Evolutionary conservation across 345 rosid genomes (phyloP).

Genomic region (Gossypium australe): DNA sequence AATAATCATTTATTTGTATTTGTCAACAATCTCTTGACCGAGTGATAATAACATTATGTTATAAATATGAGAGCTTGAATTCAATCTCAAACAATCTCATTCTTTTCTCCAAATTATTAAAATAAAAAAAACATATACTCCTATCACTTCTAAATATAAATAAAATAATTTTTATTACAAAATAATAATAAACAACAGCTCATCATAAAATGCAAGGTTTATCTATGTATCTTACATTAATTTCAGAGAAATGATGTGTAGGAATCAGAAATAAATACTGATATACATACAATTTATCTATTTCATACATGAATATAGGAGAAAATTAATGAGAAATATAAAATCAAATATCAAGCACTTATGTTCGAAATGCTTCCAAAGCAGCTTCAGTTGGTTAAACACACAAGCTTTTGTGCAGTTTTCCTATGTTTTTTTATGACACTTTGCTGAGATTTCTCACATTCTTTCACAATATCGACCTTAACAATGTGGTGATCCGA

Average conservation of each 20-base stretch:
- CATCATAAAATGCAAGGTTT: background rate
- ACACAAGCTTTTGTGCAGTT: constrained; percentile 32
- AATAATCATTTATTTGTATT: too few relatives aligned
- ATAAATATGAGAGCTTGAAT: too few relatives aligned
- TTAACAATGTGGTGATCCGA: constrained; percentile 95
- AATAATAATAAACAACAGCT: background rate
- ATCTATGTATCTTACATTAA: background rate
- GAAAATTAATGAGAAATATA: background rate
- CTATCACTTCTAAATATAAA: background rate
- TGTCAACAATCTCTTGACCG: too few relatives aligned
- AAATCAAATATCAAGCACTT: constrained; percentile 10
- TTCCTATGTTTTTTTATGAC: constrained; percentile 23
- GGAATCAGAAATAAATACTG: background rate
- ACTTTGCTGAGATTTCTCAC: constrained; percentile 26
- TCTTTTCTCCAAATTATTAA: too few relatives aligned
- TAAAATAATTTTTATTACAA: background rate
- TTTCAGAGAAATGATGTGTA: background rate
- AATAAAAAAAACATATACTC: too few relatives aligned
- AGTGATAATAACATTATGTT: too few relatives aligned
- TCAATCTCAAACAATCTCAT: too few relatives aligned
- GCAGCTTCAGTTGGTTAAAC: constrained; percentile 33
- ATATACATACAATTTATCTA: constrained; percentile 3
- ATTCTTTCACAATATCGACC: constrained; percentile 50
- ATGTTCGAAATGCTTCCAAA: constrained; percentile 34
- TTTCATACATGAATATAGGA: background rate